Conservation (phyloP, 768 basidiomycete genomes). For the Macrolepiota fuliginosa region DNA sequence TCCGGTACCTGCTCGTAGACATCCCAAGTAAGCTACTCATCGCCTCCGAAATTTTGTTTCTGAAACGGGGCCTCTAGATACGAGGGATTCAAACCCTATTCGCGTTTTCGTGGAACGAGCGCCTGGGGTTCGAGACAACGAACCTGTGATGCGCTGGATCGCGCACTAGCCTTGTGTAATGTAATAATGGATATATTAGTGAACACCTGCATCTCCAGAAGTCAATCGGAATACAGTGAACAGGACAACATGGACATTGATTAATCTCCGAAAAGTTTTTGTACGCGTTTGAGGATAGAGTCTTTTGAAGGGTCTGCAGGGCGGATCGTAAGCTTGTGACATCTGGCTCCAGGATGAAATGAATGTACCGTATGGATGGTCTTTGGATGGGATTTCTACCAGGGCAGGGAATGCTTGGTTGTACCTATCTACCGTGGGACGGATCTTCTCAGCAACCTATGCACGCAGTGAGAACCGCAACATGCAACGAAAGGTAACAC, state of each 20-base stretch:
- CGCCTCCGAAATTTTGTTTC: slow-evolving; percentile 18
- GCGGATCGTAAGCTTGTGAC: slow-evolving; percentile 2
- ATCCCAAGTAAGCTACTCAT: slow-evolving; percentile 61
- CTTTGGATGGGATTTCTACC: slow-evolving; percentile 97
- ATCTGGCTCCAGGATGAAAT: not conserved
- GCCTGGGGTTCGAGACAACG: slow-evolving; percentile 66
- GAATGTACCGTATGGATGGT: slow-evolving; percentile 87
- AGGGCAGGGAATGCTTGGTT: slow-evolving; percentile 95
- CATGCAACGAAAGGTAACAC: slow-evolving; percentile 25
- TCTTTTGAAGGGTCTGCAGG: slow-evolving; percentile 88
- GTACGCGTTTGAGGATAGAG: slow-evolving; percentile 92
- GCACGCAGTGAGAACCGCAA: slow-evolving; percentile 6
- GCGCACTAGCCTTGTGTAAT: slow-evolving; percentile 28
- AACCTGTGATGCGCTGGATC: slow-evolving; percentile 69
- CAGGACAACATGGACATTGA: slow-evolving; percentile 11
- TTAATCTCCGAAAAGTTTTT: slow-evolving; percentile 94
- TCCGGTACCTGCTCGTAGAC: slow-evolving; percentile 76
- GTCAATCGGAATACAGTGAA: not conserved
- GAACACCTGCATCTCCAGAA: slow-evolving; percentile 8
- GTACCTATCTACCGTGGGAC: slow-evolving; percentile 93
- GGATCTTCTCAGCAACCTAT: slow-evolving; percentile 95
- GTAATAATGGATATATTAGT: slow-evolving; percentile 20
- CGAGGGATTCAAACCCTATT: slow-evolving; percentile 56
- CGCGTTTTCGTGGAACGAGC: slow-evolving; percentile 71
- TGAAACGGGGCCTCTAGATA: slow-evolving; percentile 38